These are phyloP conservation scores for Candida xiaguanensis DNA, from an alignment of 805 yeast species.

Conservation along the genomic window DNA sequence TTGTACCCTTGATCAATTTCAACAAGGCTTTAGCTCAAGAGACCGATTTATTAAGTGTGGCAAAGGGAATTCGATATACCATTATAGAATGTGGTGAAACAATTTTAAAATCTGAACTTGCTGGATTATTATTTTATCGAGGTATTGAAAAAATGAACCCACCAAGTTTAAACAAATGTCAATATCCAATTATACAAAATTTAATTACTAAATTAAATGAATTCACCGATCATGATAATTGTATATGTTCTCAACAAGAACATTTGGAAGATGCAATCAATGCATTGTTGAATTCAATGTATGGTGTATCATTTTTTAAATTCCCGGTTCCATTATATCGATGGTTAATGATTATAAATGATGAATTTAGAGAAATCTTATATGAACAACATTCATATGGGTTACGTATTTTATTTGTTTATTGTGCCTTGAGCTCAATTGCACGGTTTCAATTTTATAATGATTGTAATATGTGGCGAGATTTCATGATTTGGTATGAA, in stretches of 20 bases:
- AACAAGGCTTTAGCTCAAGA: constrained; percentile 10
- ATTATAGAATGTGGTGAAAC: constrained; percentile 5
- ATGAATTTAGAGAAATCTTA: constrained; percentile 16
- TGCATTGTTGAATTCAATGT: not conserved
- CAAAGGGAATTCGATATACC: constrained; percentile 14
- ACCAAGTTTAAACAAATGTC: not conserved
- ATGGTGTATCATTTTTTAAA: constrained; percentile 8
- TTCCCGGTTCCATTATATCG: constrained; percentile 31
- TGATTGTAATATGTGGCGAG: constrained; percentile 25
- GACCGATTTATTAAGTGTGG: constrained; percentile 20
- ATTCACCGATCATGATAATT: not conserved
- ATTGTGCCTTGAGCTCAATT: constrained; percentile 17
- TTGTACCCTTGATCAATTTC: constrained; percentile 26
- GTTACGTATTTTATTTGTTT: constrained; percentile 21
- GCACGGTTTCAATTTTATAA: constrained; percentile 19
- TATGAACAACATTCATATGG: constrained; percentile 22
- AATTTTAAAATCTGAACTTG: constrained; percentile 5
- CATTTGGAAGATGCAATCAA: not conserved
- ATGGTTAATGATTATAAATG: constrained; percentile 19
- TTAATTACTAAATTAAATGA: not conserved
- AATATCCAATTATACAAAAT: constrained; percentile 7
- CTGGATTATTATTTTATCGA: constrained; percentile 4
- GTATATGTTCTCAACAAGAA: not conserved
- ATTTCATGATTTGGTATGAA: constrained; percentile 19
- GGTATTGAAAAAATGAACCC: not conserved